A percentile compares a stretch with the other conserved stretches of the same genome.
These are phyloP conservation scores for Kwoniella heveanensis DNA, from an alignment of 768 basidiomycete species.

Conservation along the genomic window DNA sequence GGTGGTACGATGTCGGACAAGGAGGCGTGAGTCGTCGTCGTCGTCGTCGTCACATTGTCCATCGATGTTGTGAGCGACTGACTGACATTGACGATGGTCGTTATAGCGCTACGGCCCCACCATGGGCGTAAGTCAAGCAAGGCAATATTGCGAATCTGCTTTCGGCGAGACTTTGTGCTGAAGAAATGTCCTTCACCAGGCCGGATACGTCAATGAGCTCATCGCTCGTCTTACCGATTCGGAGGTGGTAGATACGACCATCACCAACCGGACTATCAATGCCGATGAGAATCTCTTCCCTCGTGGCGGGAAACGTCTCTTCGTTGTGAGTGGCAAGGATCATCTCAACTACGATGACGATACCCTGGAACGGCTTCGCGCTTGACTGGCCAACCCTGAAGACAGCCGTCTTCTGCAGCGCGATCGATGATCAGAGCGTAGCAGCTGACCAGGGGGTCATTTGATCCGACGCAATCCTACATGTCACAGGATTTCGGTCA, in stretches of 20 bases:
- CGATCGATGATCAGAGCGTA: conserved; percentile 59
- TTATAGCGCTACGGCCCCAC: conserved; percentile 36
- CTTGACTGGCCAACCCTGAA: no score
- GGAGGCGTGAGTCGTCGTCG: conserved; percentile 39
- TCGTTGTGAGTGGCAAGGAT: conserved; percentile 52
- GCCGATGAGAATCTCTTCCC: conserved; percentile 70
- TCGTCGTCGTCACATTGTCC: background rate
- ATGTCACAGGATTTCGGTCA: conserved; percentile 76
- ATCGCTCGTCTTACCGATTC: conserved; percentile 71
- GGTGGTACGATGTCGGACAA: conserved; percentile 65
- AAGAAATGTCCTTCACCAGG: conserved; percentile 39
- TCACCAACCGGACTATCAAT: conserved; percentile 75
- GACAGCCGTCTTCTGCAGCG: no score
- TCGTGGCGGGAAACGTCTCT: conserved; percentile 48
- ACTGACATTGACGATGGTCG: background rate
- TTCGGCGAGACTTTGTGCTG: no score
- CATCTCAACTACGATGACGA: no score
- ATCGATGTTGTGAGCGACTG: background rate
- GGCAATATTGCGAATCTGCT: no score
- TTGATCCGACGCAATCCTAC: no score
- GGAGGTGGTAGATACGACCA: conserved; percentile 69
- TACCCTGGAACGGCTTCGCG: no score
- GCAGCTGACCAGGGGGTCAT: conserved; percentile 55
- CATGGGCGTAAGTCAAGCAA: conserved; percentile 33
- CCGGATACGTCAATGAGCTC: conserved; percentile 88